Percentiles rank a stretch among this genome's conserved stretches.
phyloP scores from a whole-genome alignment of 2,329 filamentous ascomycete species.

The Xylaria sp. region DNA sequence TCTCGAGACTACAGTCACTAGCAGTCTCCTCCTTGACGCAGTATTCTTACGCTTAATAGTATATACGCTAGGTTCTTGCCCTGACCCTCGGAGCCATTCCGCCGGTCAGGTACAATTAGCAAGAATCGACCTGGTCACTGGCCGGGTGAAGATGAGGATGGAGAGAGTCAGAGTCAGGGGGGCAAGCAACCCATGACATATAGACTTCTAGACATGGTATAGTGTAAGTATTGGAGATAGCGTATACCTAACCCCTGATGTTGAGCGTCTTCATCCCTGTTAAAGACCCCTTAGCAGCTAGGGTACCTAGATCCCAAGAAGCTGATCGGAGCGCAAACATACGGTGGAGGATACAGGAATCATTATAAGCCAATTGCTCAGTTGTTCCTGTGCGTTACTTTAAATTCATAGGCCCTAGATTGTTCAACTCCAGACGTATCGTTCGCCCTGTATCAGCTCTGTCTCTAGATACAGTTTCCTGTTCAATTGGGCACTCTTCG shows the following conservation, averaged over 20 bases:
- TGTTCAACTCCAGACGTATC: background rate
- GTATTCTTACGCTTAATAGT: background rate
- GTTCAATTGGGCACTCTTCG: constrained; percentile 11
- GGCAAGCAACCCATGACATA: constrained; percentile 18
- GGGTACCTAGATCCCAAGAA: constrained; percentile 25
- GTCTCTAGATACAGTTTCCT: background rate
- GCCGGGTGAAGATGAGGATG: constrained; percentile 7
- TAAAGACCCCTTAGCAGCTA: constrained; percentile 25
- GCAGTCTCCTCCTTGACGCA: constrained; percentile 12
- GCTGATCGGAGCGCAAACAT: constrained; percentile 20
- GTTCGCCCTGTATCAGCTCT: background rate
- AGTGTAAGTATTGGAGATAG: constrained; percentile 17
- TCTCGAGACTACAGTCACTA: constrained; percentile 28
- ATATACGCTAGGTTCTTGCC: background rate
- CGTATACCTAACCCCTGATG: constrained; percentile 25
- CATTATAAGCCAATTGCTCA: background rate
- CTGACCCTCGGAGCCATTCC: constrained; percentile 17
- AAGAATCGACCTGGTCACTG: background rate
- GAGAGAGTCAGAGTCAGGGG: constrained; percentile 26
- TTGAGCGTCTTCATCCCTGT: constrained; percentile 29
- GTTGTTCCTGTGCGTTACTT: background rate
- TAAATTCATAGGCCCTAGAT: background rate
- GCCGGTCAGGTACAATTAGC: constrained; percentile 19
- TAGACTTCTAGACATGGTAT: constrained; percentile 10
- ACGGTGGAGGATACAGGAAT: constrained; percentile 22